Evolutionary conservation across 2,329 filamentous ascomycete genomes (phyloP).

Genomic region (Cercospora sesami): DNA sequence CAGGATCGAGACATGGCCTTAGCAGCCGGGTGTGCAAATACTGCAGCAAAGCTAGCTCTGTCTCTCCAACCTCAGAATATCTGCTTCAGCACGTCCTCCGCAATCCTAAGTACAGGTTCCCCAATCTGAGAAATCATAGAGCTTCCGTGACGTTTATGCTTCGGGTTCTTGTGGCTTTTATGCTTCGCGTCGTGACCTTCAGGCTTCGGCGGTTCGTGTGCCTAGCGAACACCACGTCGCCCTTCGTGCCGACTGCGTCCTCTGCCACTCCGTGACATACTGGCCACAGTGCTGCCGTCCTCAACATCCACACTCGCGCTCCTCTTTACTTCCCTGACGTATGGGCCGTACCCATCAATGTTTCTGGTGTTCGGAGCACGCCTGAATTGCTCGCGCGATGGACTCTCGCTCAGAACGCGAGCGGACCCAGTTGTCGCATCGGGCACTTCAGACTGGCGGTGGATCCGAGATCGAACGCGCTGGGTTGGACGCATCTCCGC

Average conservation of each 20-base stretch:
- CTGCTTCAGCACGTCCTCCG: constrained; percentile 19
- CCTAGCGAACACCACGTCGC: constrained; percentile 21
- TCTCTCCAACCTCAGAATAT: constrained; percentile 6
- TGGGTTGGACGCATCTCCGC: background rate
- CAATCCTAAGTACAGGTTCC: constrained; percentile 21
- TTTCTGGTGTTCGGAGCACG: background rate
- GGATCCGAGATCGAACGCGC: background rate
- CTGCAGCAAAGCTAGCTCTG: background rate
- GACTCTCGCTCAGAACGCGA: constrained; percentile 34
- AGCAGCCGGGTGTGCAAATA: background rate
- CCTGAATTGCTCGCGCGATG: constrained; percentile 30
- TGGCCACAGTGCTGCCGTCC: constrained; percentile 22
- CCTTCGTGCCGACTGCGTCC: constrained; percentile 4
- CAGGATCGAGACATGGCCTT: background rate
- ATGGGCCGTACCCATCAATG: constrained; percentile 28
- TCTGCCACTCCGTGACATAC: constrained; percentile 9
- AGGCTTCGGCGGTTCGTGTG: constrained; percentile 15
- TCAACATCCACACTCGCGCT: constrained; percentile 23
- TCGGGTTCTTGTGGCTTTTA: constrained; percentile 6
- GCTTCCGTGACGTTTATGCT: constrained; percentile 6
- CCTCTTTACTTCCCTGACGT: constrained; percentile 21
- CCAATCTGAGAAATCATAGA: constrained; percentile 17
- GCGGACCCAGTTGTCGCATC: background rate
- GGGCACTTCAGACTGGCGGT: background rate
- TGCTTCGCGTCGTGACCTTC: background rate